Conservation (phyloP, 1,284 basidiomycete species). For the Erythrobasidium hasegawianum region DNA sequence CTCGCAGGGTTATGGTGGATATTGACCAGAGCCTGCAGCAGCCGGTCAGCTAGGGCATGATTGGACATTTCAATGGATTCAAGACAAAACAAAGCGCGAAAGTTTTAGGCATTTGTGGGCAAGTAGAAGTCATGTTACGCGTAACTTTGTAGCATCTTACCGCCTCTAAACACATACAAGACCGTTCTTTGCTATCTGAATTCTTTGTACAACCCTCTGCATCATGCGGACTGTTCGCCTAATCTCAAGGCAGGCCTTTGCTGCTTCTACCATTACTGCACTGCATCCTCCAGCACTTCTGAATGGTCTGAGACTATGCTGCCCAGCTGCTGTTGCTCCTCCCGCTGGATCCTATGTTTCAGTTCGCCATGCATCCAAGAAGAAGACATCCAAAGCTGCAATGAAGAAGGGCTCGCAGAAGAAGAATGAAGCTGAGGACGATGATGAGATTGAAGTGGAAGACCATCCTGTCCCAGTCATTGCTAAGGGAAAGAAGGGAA, state of each 20-base stretch:
- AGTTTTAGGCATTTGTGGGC: background rate
- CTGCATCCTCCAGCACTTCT: no score
- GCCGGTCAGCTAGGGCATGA: constrained; percentile 24
- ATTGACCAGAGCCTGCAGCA: constrained; percentile 20
- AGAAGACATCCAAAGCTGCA: constrained; percentile 36
- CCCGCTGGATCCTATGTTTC: no score
- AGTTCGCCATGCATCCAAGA: constrained; percentile 29
- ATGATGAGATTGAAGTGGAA: constrained; percentile 45
- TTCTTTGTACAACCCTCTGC: background rate
- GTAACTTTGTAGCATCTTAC: no score
- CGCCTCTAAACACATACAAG: no score
- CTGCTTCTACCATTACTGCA: background rate
- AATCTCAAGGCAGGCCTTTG: background rate
- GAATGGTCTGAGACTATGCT: no score
- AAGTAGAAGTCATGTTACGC: background rate
- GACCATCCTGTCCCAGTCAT: constrained; percentile 28
- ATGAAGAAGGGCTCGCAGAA: constrained; percentile 71
- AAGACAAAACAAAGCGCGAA: background rate
- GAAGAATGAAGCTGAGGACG: constrained; percentile 57
- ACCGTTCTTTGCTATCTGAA: no score
- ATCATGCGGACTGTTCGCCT: background rate
- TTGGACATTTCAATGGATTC: constrained; percentile 1
- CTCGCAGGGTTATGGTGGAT: constrained; percentile 34
- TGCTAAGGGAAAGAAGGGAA: constrained; percentile 30
- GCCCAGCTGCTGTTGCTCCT: no score